A percentile compares a stretch with the other conserved stretches of the same genome.
phyloP scores from a whole-genome alignment of 2,329 filamentous ascomycete genomes.

The Microdochium bolleyi region DNA sequence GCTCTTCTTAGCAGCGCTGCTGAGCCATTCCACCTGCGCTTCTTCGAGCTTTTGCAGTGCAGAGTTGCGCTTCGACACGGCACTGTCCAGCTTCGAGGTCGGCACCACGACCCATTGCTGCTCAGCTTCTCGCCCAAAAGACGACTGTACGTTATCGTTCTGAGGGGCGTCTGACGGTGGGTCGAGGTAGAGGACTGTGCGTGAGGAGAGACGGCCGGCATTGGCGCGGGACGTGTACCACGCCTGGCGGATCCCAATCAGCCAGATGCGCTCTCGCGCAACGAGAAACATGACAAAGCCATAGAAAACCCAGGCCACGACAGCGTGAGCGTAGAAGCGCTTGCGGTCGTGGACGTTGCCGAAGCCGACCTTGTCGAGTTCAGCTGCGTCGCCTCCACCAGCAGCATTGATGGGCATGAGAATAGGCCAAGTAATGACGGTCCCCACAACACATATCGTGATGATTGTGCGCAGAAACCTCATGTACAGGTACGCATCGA shows the following conservation, averaged over 20 bases:
- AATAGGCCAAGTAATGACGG: constrained; percentile 76
- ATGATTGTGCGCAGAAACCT: constrained; percentile 74
- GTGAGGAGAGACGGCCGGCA: constrained; percentile 75
- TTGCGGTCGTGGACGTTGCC: constrained; percentile 48
- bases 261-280: constrained; percentile 84
- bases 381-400: constrained; percentile 54
- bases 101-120: constrained; percentile 79
- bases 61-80: constrained; percentile 69
- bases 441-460: constrained; percentile 73
- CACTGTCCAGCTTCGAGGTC: constrained; percentile 63
- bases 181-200: constrained; percentile 87
- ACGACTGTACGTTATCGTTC: constrained; percentile 61
- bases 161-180: constrained; percentile 73
- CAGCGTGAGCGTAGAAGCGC: constrained; percentile 72
- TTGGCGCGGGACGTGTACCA: constrained; percentile 84
- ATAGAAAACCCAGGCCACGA: constrained; percentile 77
- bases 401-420: constrained; percentile 79
- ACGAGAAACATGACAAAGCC: constrained; percentile 85
- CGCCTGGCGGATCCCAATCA: constrained; percentile 88
- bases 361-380: constrained; percentile 58
- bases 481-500: constrained; percentile 84
- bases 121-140: constrained; percentile 73
- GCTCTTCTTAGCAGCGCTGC: constrained; percentile 47
- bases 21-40: constrained; percentile 76
- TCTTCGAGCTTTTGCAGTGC: constrained; percentile 71